phyloP scores from a whole-genome alignment of 805 yeast genomes.

The Ogataea paraovalis region DNA sequence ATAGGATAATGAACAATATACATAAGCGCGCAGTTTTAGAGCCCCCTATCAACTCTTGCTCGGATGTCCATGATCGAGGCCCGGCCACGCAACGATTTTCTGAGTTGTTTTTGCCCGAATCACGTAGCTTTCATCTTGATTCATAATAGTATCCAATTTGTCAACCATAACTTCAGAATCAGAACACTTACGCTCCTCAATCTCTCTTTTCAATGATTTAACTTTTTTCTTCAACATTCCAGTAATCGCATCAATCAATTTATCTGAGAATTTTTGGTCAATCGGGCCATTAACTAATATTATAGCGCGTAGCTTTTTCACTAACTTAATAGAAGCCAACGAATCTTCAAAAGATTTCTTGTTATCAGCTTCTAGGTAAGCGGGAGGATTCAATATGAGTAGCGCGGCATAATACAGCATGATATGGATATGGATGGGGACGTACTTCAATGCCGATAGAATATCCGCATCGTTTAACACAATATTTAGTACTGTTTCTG shows the following conservation, averaged over 20 bases:
- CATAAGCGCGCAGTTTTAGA: conserved; percentile 1
- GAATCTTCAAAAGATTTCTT: conserved; percentile 25
- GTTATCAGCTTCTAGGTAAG: conserved; percentile 22
- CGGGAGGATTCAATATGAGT: conserved; percentile 47
- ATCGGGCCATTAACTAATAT: conserved; percentile 46
- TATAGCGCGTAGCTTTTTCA: conserved; percentile 40
- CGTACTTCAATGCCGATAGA: conserved; percentile 50
- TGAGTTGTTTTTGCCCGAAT: conserved; percentile 20
- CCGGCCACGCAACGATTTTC: conserved; percentile 58
- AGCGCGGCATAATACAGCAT: conserved; percentile 68
- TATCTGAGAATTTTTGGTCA: conserved; percentile 47
- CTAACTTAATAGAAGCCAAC: conserved; percentile 38
- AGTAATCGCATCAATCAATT: conserved; percentile 33
- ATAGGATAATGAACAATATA: neutral
- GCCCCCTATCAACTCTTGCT: conserved; percentile 9
- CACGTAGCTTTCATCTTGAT: conserved; percentile 15
- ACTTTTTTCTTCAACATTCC: conserved; percentile 27
- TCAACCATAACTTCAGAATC: conserved; percentile 6
- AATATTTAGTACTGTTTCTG: conserved; percentile 55
- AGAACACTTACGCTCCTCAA: conserved; percentile 5
- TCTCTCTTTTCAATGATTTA: conserved; percentile 19
- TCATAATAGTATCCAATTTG: conserved; percentile 17
- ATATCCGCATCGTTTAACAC: conserved; percentile 60
- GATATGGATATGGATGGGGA: conserved; percentile 69
- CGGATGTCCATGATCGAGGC: conserved; percentile 65